phyloP scores from a whole-genome alignment of 202 grass and related monocot species.

The Musa balbisiana region DNA sequence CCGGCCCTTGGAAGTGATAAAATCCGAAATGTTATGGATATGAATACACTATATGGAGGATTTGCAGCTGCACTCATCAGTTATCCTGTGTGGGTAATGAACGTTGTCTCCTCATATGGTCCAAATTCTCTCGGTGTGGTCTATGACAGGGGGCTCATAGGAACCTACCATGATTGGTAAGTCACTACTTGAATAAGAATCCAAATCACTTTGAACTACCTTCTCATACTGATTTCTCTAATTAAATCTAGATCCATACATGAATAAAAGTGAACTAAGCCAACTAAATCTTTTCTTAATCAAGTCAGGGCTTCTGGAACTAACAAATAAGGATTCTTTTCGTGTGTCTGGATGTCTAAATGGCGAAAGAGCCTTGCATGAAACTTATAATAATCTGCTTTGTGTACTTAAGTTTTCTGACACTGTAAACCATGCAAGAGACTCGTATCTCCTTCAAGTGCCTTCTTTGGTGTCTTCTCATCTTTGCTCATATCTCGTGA shows the following conservation, averaged over 20 bases:
- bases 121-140: slow-evolving; percentile 73
- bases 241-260: neutral
- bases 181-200: neutral
- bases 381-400: too few relatives aligned
- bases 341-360: too few relatives aligned
- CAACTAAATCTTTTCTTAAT: too few relatives aligned
- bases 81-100: slow-evolving; percentile 96
- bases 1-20: slow-evolving; percentile 69
- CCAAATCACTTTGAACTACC: neutral
- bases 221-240: neutral
- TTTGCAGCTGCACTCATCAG: slow-evolving; percentile 56
- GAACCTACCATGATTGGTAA: slow-evolving; percentile 89
- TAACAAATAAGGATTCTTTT: too few relatives aligned
- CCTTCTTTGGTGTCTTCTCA: too few relatives aligned
- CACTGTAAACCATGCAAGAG: too few relatives aligned
- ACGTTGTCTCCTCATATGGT: slow-evolving; percentile 87
- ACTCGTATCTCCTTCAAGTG: too few relatives aligned
- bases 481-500: too few relatives aligned
- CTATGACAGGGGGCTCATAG: slow-evolving; percentile 91
- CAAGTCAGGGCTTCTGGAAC: too few relatives aligned
- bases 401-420: too few relatives aligned
- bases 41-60: slow-evolving; percentile 81
- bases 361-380: too few relatives aligned
- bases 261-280: too few relatives aligned
- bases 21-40: slow-evolving; percentile 89